phyloP scores from a whole-genome alignment of 1,284 basidiomycete genomes.

The Tetrapyrgos nigripes region DNA sequence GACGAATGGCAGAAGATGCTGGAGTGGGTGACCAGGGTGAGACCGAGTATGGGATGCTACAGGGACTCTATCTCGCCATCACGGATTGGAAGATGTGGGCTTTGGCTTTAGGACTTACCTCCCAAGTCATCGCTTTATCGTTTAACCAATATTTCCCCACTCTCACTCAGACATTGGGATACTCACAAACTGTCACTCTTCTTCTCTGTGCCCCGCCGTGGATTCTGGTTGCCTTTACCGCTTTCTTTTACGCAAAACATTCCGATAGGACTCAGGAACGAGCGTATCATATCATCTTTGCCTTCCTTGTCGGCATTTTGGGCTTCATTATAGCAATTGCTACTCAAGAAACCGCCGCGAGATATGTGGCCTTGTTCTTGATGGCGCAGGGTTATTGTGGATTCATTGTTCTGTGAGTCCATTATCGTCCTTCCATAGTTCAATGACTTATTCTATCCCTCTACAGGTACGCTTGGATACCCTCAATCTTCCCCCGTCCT shows the following conservation, averaged over 20 bases:
- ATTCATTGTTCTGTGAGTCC: conserved; percentile 39
- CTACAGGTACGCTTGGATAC: conserved; percentile 26
- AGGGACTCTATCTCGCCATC: conserved; percentile 65
- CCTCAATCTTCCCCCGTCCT: conserved; percentile 21
- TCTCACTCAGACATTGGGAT: conserved; percentile 70
- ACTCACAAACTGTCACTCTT: conserved; percentile 68
- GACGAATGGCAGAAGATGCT: conserved; percentile 77
- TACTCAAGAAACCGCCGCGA: conserved; percentile 6
- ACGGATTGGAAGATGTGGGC: conserved; percentile 81
- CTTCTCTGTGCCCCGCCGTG: conserved; percentile 31
- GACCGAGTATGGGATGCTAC: conserved; percentile 43
- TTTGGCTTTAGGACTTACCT: conserved; percentile 52
- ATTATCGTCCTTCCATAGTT: neutral
- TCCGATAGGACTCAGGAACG: conserved; percentile 24
- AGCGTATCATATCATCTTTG: conserved; percentile 21
- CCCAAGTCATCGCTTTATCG: conserved; percentile 62
- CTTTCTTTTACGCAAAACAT: conserved; percentile 22
- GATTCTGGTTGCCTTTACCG: conserved; percentile 24
- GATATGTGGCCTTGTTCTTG: conserved; percentile 23
- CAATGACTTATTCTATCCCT: conserved; percentile 8
- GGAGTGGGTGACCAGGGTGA: conserved; percentile 61
- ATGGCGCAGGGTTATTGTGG: conserved; percentile 27
- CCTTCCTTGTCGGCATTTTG: conserved; percentile 20
- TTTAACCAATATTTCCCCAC: conserved; percentile 86
- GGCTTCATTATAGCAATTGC: conserved; percentile 21